These are phyloP conservation scores for Nidularia pulvinata DNA, from an alignment of 768 basidiomycete genomes.

Conservation along the genomic window DNA sequence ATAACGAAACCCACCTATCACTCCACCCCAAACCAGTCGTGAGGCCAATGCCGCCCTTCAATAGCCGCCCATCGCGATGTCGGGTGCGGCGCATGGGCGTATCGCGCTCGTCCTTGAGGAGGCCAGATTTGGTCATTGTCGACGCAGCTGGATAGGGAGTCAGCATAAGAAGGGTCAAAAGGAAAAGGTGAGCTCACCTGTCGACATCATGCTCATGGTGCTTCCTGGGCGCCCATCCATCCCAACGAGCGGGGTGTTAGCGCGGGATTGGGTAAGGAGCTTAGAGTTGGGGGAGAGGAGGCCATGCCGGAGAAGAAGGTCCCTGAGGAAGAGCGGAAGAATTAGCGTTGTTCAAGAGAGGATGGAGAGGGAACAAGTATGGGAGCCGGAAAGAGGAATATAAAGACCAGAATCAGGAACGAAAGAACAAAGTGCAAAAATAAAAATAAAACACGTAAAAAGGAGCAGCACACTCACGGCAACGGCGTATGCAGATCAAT, in stretches of 20 bases:
- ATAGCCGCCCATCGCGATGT: constrained; percentile 59
- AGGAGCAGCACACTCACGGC: constrained; percentile 45
- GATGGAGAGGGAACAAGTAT: too few relatives aligned
- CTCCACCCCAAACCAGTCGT: constrained; percentile 79
- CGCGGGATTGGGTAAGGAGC: constrained; percentile 28
- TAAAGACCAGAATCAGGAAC: too few relatives aligned
- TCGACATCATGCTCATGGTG: constrained; percentile 27
- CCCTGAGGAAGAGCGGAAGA: constrained; percentile 25
- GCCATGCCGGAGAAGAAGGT: constrained; percentile 67
- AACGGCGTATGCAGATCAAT: constrained; percentile 69
- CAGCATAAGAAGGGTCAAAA: not conserved
- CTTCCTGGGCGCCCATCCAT: constrained; percentile 29
- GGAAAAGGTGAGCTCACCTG: constrained; percentile 18
- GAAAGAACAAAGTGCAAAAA: not conserved
- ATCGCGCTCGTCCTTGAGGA: constrained; percentile 56
- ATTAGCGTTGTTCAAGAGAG: too few relatives aligned
- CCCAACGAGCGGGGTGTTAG: constrained; percentile 13
- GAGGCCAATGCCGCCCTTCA: constrained; percentile 64
- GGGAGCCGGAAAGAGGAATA: too few relatives aligned
- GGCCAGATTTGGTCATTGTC: constrained; percentile 31
- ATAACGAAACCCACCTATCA: constrained; percentile 49
- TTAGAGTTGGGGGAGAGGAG: constrained; percentile 68
- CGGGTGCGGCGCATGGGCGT: constrained; percentile 54
- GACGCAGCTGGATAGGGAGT: constrained; percentile 11
- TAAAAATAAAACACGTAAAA: constrained; percentile 4